A percentile compares a stretch with the other conserved stretches of the same genome.
These are phyloP conservation scores for Saccharomyces cerevisiae DNA, from an alignment of 805 yeast species.

Conservation along the genomic window DNA sequence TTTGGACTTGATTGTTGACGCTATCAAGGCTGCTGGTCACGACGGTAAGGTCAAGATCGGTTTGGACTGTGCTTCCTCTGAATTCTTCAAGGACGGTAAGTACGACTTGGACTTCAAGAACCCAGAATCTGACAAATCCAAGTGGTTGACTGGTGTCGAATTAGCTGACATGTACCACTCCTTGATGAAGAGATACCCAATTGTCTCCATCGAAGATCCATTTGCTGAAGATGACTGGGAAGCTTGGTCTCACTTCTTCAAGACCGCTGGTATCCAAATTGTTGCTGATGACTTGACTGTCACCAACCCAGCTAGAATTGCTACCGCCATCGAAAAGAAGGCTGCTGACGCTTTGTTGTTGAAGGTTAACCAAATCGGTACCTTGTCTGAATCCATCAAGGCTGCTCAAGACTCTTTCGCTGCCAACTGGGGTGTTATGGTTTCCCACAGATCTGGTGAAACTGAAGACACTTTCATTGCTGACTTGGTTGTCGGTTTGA, in stretches of 20 bases:
- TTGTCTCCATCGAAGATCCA: constrained; percentile 97
- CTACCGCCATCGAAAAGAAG: constrained; percentile 94
- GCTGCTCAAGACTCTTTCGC: constrained; percentile 93
- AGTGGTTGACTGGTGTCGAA: constrained; percentile 85
- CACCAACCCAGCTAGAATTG: constrained; percentile 92
- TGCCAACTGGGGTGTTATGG: constrained; percentile 99
- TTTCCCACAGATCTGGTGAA: constrained; percentile 99
- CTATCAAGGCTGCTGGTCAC: constrained; percentile 93
- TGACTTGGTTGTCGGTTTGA: constrained; percentile 94
- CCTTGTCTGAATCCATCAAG: constrained; percentile 89
- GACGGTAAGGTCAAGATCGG: constrained; percentile 88
- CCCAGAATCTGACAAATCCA: constrained; percentile 82
- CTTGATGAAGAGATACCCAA: constrained; percentile 86
- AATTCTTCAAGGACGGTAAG: constrained; percentile 93
- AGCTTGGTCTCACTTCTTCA: constrained; percentile 86
- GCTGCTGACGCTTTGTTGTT: constrained; percentile 88
- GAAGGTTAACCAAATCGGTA: constrained; percentile 98
- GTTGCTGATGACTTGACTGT: constrained; percentile 98
- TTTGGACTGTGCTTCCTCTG: constrained; percentile 94
- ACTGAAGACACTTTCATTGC: constrained; percentile 98
- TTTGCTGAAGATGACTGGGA: constrained; percentile 99
- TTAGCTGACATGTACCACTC: constrained; percentile 76
- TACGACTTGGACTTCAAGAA: constrained; percentile 98
- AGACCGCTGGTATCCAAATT: constrained; percentile 71
- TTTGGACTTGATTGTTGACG: constrained; percentile 80